Conservation (phyloP, 352 stramenopile species). For the Phytophthora rubi region DNA sequence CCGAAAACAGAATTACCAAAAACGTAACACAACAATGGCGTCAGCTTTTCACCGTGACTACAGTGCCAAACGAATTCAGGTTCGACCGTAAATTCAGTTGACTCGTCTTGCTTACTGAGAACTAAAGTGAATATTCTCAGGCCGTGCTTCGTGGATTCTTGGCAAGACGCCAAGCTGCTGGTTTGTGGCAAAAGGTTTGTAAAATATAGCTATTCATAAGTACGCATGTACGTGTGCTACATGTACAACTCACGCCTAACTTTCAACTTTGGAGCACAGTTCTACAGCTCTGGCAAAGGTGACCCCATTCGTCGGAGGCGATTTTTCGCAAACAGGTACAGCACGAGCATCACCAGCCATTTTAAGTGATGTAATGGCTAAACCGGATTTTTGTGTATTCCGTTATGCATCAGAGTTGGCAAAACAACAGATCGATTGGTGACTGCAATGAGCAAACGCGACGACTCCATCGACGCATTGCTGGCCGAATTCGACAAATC, state of each 20-base stretch:
- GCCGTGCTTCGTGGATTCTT: constrained; percentile 44
- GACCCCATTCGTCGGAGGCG: constrained; percentile 50
- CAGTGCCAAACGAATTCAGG: constrained; percentile 69
- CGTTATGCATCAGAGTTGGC: constrained; percentile 47
- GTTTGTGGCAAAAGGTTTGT: constrained; percentile 44
- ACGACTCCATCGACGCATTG: constrained; percentile 87
- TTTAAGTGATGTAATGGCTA: neutral
- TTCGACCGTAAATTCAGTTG: constrained; percentile 11
- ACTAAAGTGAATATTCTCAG: constrained; percentile 17
- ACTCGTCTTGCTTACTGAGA: neutral
- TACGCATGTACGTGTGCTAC: too few relatives aligned
- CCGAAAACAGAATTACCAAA: constrained; percentile 86
- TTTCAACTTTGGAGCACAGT: constrained; percentile 37
- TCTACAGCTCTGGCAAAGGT: constrained; percentile 70
- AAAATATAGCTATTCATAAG: too few relatives aligned
- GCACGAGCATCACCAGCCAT: neutral
- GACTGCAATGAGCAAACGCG: constrained; percentile 56
- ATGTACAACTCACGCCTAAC: neutral
- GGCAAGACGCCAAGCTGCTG: constrained; percentile 25
- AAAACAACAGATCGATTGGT: constrained; percentile 67
- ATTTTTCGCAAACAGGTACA: constrained; percentile 76
- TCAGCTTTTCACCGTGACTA: constrained; percentile 54
- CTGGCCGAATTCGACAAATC: constrained; percentile 80
- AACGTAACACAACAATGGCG: constrained; percentile 59
- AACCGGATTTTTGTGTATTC: neutral